Percentiles rank a stretch among this genome's conserved stretches.
Conservation (phyloP, 768 basidiomycete species). For the Tulasnella calospora region DNA sequence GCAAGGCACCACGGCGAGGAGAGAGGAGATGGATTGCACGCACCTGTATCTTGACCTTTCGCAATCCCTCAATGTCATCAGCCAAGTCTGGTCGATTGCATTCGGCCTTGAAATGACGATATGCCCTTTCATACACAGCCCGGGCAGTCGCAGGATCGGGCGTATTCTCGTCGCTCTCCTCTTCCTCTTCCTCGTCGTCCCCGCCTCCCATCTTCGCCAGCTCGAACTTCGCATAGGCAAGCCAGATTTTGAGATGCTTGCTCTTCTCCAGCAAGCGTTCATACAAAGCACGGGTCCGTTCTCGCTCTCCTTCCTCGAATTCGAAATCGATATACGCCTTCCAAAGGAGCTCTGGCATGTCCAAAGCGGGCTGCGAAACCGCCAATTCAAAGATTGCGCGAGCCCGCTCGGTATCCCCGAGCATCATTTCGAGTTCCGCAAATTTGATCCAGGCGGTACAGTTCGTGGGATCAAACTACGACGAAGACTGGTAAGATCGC, state of each 20-base stretch:
- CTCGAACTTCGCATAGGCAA: constrained; percentile 91
- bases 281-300: constrained; percentile 75
- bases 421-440: constrained; percentile 81
- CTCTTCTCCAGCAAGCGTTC: constrained; percentile 81
- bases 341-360: constrained; percentile 93
- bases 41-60: constrained; percentile 19
- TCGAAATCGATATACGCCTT: constrained; percentile 98
- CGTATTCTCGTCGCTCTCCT: constrained; percentile 49
- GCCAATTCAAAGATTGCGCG: constrained; percentile 94
- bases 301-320: constrained; percentile 86
- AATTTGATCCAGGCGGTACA: constrained; percentile 94
- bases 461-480: constrained; percentile 81
- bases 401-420: constrained; percentile 82
- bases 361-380: constrained; percentile 71
- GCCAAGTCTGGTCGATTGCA: constrained; percentile 9
- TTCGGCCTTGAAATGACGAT: constrained; percentile 69
- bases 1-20: not conserved
- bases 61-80: constrained; percentile 10
- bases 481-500: not conserved
- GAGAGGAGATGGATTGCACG: constrained; percentile 1
- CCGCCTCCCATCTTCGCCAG: constrained; percentile 72
- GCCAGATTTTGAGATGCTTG: constrained; percentile 96
- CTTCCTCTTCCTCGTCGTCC: constrained; percentile 58
- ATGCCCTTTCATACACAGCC: constrained; percentile 78
- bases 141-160: constrained; percentile 65